Evolutionary conservation across 306 rosid species (phyloP).

Genomic region (Fagus crenata): DNA sequence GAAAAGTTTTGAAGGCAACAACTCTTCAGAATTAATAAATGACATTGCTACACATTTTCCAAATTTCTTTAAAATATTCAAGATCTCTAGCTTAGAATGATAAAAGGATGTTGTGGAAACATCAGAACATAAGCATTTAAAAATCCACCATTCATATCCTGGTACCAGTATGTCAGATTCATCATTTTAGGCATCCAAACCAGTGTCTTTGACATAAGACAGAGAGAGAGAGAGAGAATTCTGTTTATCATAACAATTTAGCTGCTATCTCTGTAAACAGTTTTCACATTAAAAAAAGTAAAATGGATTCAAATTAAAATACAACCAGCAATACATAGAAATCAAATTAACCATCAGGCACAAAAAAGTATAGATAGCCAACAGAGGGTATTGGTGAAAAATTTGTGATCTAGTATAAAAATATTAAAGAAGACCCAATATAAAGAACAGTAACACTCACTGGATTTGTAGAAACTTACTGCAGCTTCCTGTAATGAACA

Average conservation of each 20-base stretch:
- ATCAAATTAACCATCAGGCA: slow-evolving; percentile 24
- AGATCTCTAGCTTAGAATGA: not conserved
- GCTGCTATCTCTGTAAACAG: slow-evolving; percentile 11
- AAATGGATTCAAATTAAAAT: not conserved
- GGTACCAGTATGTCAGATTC: not conserved
- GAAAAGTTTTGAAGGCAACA: not conserved
- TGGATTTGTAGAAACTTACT: slow-evolving; percentile 61
- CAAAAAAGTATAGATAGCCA: slow-evolving; percentile 23
- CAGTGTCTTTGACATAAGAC: not conserved
- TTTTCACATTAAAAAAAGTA: not conserved
- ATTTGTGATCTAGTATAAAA: slow-evolving; percentile 23
- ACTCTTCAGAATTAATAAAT: not conserved
- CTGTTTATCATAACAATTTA: slow-evolving; percentile 3
- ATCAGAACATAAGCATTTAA: slow-evolving; percentile 2
- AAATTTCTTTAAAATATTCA: not conserved
- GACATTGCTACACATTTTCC: not conserved
- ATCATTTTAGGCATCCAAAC: not conserved
- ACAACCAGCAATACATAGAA: not conserved
- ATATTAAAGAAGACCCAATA: slow-evolving; percentile 29
- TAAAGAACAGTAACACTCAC: slow-evolving; percentile 24
- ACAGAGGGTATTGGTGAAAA: slow-evolving; percentile 26
- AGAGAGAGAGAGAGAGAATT: not conserved
- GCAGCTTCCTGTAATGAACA: slow-evolving; percentile 67
- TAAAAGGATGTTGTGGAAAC: slow-evolving; percentile 7
- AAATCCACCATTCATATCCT: not conserved